Conservation (phyloP, 2,329 filamentous ascomycete species). For the Cordyceps sp. region DNA sequence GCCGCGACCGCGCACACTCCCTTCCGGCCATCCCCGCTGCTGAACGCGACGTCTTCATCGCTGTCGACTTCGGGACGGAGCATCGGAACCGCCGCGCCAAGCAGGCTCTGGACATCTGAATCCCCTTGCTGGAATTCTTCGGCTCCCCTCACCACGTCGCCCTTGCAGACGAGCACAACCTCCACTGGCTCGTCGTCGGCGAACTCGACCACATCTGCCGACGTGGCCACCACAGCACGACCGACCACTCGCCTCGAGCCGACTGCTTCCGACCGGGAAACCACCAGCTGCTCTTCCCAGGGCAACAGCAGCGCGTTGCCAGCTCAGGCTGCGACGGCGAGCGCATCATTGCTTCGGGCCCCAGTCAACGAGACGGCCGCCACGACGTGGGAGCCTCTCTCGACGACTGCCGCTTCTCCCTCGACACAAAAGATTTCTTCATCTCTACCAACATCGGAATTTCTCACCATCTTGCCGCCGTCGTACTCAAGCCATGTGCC, state of each 20-base stretch:
- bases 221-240: not conserved
- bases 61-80: not conserved
- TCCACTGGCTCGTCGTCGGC: not conserved
- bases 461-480: too few relatives aligned
- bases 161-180: not conserved
- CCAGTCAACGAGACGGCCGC: not conserved
- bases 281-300: not conserved
- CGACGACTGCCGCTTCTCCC: not conserved
- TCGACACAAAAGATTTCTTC: not conserved
- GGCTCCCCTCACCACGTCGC: not conserved
- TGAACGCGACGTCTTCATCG: not conserved
- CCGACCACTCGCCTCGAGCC: not conserved
- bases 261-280: not conserved
- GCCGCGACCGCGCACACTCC: not conserved
- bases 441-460: not conserved
- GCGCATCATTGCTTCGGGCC: not conserved
- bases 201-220: not conserved
- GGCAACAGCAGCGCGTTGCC: not conserved
- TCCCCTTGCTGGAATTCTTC: slow-evolving; percentile 1
- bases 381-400: not conserved
- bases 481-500: too few relatives aligned
- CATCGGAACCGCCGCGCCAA: not conserved
- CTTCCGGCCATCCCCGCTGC: not conserved
- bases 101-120: not conserved
- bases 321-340: not conserved